Evolutionary conservation across 345 rosid genomes (phyloP).

Genomic region (Citrus inodora): DNA sequence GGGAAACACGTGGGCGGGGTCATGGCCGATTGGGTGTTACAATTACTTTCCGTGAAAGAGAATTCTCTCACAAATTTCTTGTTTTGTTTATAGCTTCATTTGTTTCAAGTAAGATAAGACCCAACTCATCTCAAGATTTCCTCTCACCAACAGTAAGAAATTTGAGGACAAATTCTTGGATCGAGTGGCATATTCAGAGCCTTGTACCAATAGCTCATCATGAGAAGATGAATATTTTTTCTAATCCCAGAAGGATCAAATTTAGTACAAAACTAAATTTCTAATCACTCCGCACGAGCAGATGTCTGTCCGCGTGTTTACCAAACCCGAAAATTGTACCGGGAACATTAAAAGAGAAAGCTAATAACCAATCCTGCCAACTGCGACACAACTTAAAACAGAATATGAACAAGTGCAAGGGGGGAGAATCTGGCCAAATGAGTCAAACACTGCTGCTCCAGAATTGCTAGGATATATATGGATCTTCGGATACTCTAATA

Average conservation of each 20-base stretch:
- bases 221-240: too few species aligned
- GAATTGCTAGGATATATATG: constrained; percentile 15
- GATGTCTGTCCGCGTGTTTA: too few species aligned
- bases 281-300: not conserved
- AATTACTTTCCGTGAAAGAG: not conserved
- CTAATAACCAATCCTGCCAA: not conserved
- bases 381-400: constrained; percentile 6
- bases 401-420: not conserved
- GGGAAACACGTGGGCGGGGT: not conserved
- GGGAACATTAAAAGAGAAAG: not conserved
- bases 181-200: not conserved
- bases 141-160: too few species aligned
- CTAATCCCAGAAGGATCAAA: not conserved
- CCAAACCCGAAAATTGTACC: too few species aligned
- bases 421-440: not conserved
- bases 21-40: too few species aligned
- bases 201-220: not conserved
- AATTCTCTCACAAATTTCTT: not conserved
- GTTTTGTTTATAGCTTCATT: not conserved
- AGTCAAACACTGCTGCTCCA: constrained; percentile 2
- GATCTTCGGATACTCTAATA: constrained; percentile 22
- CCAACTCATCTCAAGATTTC: too few species aligned
- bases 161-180: too few species aligned
- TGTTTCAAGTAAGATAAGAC: too few species aligned
- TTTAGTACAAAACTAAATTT: not conserved